Conservation (phyloP, 140 eudicot species). For the Erigeron philadelphicus region DNA sequence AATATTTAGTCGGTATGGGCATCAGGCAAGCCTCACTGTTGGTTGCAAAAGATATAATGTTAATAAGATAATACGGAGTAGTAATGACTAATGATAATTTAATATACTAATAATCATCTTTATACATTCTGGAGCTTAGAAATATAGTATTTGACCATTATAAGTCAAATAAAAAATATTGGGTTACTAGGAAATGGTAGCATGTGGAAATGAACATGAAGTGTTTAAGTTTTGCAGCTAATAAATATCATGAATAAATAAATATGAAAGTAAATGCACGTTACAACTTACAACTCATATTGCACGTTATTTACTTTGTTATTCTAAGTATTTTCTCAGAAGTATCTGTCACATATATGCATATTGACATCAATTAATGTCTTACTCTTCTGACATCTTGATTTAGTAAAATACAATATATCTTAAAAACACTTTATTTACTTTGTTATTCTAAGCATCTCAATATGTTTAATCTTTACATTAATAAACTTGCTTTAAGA, state of each 20-base stretch:
- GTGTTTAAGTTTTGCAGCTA: constrained; percentile 25
- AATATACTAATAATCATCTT: no score
- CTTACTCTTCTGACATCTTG: background rate
- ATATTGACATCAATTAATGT: background rate
- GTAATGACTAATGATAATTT: no score
- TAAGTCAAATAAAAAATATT: constrained; percentile 28
- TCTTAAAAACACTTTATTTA: no score
- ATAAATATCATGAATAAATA: constrained; percentile 14
- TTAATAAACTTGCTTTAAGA: no score
- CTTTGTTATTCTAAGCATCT: no score
- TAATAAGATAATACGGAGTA: no score
- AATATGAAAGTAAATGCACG: constrained; percentile 18
- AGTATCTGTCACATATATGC: background rate
- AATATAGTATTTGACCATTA: constrained; percentile 13
- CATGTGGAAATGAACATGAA: constrained; percentile 36
- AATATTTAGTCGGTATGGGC: no score
- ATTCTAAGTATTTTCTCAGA: constrained; percentile 26
- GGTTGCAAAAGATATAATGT: no score
- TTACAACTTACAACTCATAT: constrained; percentile 24
- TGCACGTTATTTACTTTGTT: constrained; percentile 19
- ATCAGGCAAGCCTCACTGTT: no score
- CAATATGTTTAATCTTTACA: no score
- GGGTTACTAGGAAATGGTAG: constrained; percentile 23
- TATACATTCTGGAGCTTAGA: background rate
- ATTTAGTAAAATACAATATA: background rate